A percentile compares a stretch with the other conserved stretches of the same genome.
Conservation (phyloP, 352 stramenopile species). For the Pelagophyceae sp. region DNA sequence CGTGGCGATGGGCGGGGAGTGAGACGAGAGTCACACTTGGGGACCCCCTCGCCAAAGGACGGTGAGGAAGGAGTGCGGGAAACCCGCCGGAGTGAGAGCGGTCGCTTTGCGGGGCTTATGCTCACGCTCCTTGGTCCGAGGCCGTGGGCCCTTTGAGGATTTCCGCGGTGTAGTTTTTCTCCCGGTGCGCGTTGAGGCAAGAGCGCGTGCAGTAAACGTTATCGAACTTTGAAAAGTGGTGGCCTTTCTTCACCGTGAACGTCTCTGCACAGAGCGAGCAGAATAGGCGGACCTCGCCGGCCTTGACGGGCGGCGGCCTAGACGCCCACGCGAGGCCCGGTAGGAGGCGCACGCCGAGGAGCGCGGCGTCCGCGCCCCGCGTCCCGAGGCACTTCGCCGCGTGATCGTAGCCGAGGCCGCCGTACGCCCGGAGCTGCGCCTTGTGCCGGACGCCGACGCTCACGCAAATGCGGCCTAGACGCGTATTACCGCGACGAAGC, state of each 20-base stretch:
- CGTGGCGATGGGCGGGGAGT: too few species aligned
- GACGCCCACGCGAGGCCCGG: neutral
- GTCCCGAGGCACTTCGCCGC: neutral
- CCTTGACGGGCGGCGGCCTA: neutral
- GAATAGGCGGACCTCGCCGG: neutral
- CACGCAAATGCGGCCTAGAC: neutral
- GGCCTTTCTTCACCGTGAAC: constrained; percentile 1
- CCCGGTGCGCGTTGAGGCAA: constrained; percentile 4
- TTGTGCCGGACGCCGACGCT: neutral
- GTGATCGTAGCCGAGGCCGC: neutral
- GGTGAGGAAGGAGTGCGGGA: too few species aligned
- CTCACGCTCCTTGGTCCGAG: neutral
- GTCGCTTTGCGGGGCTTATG: too few species aligned
- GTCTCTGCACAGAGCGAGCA: neutral
- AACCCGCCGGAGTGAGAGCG: too few species aligned
- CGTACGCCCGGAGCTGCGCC: neutral
- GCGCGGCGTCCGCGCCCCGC: neutral
- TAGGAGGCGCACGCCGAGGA: neutral
- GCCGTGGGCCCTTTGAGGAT: neutral
- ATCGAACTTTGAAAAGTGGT: constrained; percentile 17
- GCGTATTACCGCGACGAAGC: too few species aligned
- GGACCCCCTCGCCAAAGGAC: too few species aligned
- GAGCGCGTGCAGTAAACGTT: neutral
- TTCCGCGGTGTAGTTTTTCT: neutral
- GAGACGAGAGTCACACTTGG: too few species aligned